phyloP scores from a whole-genome alignment of 2,329 filamentous ascomycete genomes.

The Botrytis byssoidea region DNA sequence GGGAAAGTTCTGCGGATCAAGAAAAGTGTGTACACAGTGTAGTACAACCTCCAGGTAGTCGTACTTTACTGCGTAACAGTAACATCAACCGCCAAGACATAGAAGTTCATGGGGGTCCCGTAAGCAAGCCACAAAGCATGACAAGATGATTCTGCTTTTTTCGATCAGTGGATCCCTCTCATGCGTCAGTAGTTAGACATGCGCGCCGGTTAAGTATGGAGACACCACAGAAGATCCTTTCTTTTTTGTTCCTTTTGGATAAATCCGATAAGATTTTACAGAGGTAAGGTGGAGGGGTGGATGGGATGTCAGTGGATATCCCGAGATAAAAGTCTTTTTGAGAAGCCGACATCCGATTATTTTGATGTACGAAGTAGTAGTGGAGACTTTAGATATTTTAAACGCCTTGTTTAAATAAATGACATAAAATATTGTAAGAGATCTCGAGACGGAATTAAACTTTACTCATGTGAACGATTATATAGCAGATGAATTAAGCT shows the following conservation, averaged over 20 bases:
- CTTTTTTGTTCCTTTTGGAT: background rate
- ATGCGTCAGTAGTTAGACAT: conserved; percentile 14
- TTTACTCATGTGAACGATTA: background rate
- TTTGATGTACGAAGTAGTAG: background rate
- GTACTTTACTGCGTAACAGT: background rate
- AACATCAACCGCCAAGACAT: background rate
- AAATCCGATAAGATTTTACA: background rate
- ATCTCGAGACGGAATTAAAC: background rate
- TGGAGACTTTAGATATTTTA: background rate
- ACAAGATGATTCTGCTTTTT: background rate
- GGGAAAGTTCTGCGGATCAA: background rate
- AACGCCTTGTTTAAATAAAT: background rate
- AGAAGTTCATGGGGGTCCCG: background rate
- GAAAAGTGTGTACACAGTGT: background rate
- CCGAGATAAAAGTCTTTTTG: background rate
- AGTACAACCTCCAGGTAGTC: background rate
- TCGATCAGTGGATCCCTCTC: conserved; percentile 13
- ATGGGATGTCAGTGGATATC: conserved; percentile 1
- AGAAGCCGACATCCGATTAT: conserved; percentile 13
- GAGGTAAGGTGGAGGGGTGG: background rate
- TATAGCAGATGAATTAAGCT: background rate
- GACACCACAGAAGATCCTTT: background rate
- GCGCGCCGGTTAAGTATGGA: conserved; percentile 16
- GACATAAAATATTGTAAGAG: background rate
- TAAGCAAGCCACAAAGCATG: conserved; percentile 19